Evolutionary conservation across 495 filamentous ascomycete genomes (phyloP).

Genomic region (Neurospora sp.): DNA sequence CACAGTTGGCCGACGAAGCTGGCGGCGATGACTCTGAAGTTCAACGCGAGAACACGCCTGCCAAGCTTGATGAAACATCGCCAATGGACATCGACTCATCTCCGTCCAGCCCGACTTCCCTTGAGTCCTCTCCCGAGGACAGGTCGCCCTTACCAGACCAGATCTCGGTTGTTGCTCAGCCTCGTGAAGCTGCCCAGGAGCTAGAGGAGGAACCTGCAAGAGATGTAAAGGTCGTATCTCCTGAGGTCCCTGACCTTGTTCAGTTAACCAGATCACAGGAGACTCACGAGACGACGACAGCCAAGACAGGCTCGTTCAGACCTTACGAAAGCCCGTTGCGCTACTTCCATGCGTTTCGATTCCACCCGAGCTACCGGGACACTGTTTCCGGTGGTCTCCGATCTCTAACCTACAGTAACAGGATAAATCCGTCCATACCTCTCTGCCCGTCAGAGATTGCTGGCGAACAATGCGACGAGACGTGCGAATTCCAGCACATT

Average conservation of each 20-base stretch:
- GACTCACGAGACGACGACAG: background rate
- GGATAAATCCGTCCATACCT: slow-evolving; percentile 61
- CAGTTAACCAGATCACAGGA: slow-evolving; percentile 12
- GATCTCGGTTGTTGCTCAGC: slow-evolving; percentile 17
- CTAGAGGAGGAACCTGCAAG: slow-evolving; percentile 13
- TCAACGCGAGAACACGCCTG: background rate
- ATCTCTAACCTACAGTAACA: slow-evolving; percentile 88
- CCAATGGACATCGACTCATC: slow-evolving; percentile 21
- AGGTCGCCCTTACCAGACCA: slow-evolving; percentile 10
- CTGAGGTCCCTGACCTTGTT: background rate
- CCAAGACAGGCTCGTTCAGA: slow-evolving; percentile 33
- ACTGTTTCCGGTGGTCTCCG: slow-evolving; percentile 65
- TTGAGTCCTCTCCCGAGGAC: slow-evolving; percentile 15
- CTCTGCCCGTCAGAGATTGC: slow-evolving; percentile 66
- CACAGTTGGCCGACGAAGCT: background rate
- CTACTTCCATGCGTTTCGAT: slow-evolving; percentile 79
- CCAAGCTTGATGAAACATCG: slow-evolving; percentile 9
- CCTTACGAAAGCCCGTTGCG: slow-evolving; percentile 78
- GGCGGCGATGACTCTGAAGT: background rate
- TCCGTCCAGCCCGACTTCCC: slow-evolving; percentile 8
- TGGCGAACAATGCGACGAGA: slow-evolving; percentile 71
- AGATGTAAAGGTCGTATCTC: slow-evolving; percentile 29
- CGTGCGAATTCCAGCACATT: slow-evolving; percentile 70
- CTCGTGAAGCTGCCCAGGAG: slow-evolving; percentile 18
- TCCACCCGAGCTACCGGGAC: slow-evolving; percentile 63